Evolutionary conservation across 2,329 filamentous ascomycete genomes (phyloP).

Genomic region (Cytospora mali): DNA sequence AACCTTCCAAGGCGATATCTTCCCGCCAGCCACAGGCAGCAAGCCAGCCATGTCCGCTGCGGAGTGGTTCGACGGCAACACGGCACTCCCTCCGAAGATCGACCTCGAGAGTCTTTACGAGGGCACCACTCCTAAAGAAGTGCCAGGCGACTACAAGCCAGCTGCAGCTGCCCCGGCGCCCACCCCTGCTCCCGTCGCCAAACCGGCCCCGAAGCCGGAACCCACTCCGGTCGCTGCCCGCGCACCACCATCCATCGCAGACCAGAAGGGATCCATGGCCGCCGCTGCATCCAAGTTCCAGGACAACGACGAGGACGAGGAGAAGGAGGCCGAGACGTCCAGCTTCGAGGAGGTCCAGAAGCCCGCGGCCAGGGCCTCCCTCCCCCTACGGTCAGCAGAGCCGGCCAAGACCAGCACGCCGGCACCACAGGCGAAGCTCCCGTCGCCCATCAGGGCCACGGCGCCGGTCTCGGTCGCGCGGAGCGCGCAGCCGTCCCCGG

Average conservation of each 20-base stretch:
- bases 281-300: conserved; percentile 85
- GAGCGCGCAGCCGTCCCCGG: conserved; percentile 29
- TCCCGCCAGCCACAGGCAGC: conserved; percentile 78
- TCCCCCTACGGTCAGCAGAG: conserved; percentile 42
- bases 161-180: conserved; percentile 48
- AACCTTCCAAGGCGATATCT: conserved; percentile 96
- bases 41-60: conserved; percentile 78
- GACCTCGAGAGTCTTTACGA: conserved; percentile 92
- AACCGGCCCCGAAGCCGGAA: conserved; percentile 55
- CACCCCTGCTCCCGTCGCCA: conserved; percentile 47
- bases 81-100: conserved; percentile 84
- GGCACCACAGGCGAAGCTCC: conserved; percentile 35
- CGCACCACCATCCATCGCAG: conserved; percentile 70
- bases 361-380: conserved; percentile 62
- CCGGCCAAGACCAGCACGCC: conserved; percentile 45
- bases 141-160: conserved; percentile 70
- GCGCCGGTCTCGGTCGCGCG: conserved; percentile 39
- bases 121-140: conserved; percentile 76
- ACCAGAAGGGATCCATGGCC: conserved; percentile 86
- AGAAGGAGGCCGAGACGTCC: conserved; percentile 65
- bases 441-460: conserved; percentile 36
- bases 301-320: conserved; percentile 64
- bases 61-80: conserved; percentile 89
- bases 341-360: conserved; percentile 87
- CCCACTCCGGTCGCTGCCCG: conserved; percentile 53